These are phyloP conservation scores for slime mould (Dictyostelium discoideum) DNA, from an alignment of 78 protist genomes.

Conservation along the genomic window dicty_2.7 NC_007088.5:7163501-7164000, in stretches of 20 bases:
- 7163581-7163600: neutral
- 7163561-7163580: neutral
- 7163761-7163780: neutral
- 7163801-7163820: neutral
- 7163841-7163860: neutral
- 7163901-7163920: neutral
- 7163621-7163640: neutral
- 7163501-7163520: too few species aligned
- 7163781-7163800: neutral
- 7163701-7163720: neutral
- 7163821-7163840: neutral
- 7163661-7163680: too few species aligned
- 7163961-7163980: neutral
- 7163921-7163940: neutral
- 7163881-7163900: neutral
- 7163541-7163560: neutral
- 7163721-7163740: neutral
- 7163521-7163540: neutral
- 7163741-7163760: neutral
- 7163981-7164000: neutral
- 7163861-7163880: neutral
- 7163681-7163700: neutral
- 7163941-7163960: neutral
- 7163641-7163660: too few species aligned
- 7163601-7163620: neutral